phyloP scores from a whole-genome alignment of 305 asterid genomes.

The Fraxinus paxiana region DNA sequence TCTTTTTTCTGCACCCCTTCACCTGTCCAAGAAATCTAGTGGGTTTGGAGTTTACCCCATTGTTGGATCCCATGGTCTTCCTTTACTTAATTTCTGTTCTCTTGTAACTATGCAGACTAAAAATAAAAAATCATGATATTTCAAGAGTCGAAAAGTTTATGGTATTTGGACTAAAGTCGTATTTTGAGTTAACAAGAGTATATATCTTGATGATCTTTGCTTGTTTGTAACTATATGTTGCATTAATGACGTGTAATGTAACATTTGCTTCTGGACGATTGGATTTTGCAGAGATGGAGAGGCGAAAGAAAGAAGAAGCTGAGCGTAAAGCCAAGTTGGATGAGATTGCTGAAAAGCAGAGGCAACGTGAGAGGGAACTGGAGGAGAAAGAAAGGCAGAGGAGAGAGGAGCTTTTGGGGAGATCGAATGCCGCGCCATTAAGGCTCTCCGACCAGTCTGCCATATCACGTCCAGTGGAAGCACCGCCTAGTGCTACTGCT shows the following conservation, averaged over 20 bases:
- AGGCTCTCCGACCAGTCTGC: slow-evolving; percentile 33
- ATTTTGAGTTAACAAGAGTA: background rate
- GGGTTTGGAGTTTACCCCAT: background rate
- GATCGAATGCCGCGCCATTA: slow-evolving; percentile 30
- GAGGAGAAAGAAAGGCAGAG: slow-evolving; percentile 68
- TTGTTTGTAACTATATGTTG: background rate
- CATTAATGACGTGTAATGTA: background rate
- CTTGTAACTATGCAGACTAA: background rate
- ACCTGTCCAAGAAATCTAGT: background rate
- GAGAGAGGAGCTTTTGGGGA: slow-evolving; percentile 59
- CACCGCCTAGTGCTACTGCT: slow-evolving; percentile 28
- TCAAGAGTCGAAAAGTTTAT: background rate
- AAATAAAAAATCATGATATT: background rate
- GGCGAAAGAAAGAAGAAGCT: slow-evolving; percentile 74
- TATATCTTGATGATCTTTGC: background rate
- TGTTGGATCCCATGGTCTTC: background rate
- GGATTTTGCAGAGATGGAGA: slow-evolving; percentile 69
- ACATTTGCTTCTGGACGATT: background rate
- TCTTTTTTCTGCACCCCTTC: background rate
- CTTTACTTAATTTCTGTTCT: background rate
- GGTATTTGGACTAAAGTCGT: background rate
- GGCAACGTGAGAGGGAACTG: slow-evolving; percentile 73
- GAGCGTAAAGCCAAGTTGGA: slow-evolving; percentile 83
- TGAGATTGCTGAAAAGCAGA: slow-evolving; percentile 88
- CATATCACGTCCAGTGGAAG: slow-evolving; percentile 35